Conservation (phyloP, 345 rosid genomes). For the Garcia nutans region DNA sequence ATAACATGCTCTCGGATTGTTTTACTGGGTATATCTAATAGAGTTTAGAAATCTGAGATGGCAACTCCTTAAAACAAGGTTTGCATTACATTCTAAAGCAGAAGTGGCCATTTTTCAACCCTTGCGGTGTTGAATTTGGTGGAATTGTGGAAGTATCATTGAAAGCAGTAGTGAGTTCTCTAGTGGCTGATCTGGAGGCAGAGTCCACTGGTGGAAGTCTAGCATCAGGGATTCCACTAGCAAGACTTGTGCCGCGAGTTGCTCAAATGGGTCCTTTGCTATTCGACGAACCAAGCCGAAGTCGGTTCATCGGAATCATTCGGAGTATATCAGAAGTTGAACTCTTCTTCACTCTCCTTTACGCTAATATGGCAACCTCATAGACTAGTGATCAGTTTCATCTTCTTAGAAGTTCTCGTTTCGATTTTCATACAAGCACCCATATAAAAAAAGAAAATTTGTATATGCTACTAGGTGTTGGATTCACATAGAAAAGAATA, state of each 20-base stretch:
- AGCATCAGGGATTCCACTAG: too few species aligned
- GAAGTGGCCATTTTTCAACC: too few species aligned
- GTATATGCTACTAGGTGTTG: slow-evolving; percentile 13
- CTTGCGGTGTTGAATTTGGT: too few species aligned
- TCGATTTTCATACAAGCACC: slow-evolving; percentile 21
- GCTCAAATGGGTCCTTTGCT: too few species aligned
- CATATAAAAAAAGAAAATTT: slow-evolving; percentile 18
- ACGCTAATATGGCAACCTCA: slow-evolving; percentile 59
- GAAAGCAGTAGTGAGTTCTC: too few species aligned
- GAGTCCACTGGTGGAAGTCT: too few species aligned
- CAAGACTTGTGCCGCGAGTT: too few species aligned
- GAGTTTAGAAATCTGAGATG: not conserved
- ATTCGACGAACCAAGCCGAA: too few species aligned
- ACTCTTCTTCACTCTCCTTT: slow-evolving; percentile 80
- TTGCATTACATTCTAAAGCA: not conserved
- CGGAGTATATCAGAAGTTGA: slow-evolving; percentile 75
- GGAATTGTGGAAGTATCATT: too few species aligned
- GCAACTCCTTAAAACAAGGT: not conserved
- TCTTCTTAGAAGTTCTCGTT: slow-evolving; percentile 13
- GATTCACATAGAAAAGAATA: not conserved
- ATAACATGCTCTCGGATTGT: not conserved
- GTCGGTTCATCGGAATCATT: too few species aligned
- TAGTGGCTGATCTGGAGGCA: too few species aligned
- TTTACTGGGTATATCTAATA: not conserved
- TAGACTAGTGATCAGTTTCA: slow-evolving; percentile 30